A percentile compares a stretch with the other conserved stretches of the same genome.
These are phyloP conservation scores for Chlorella vulgaris DNA, from an alignment of 139 green algal genomes.

Conservation along the genomic window DNA sequence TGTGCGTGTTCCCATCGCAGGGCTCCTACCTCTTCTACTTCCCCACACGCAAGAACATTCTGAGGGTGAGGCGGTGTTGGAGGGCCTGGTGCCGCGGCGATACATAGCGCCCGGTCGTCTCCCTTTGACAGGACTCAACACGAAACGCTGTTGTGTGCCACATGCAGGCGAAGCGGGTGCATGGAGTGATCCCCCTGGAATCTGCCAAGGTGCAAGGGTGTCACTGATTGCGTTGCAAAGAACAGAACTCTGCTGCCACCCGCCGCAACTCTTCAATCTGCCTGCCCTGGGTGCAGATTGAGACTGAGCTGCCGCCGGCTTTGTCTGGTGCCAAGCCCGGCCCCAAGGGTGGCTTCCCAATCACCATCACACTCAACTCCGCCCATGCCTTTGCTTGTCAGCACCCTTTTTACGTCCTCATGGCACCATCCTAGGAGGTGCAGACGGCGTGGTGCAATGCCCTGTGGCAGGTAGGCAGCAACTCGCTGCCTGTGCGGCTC, in stretches of 20 bases:
- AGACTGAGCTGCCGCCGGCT: constrained; percentile 9
- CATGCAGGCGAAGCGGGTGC: background rate
- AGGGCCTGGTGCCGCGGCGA: background rate
- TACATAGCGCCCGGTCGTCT: background rate
- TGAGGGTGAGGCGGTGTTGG: background rate
- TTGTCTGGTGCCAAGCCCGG: background rate
- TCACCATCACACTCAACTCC: constrained; percentile 34
- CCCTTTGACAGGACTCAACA: background rate
- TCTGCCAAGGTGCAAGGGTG: background rate
- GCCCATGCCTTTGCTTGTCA: constrained; percentile 10
- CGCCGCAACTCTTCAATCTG: background rate
- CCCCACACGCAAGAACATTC: background rate
- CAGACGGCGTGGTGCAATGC: constrained; percentile 28
- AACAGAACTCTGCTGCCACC: background rate
- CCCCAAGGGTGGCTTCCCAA: background rate
- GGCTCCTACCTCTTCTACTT: constrained; percentile 38
- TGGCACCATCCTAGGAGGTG: constrained; percentile 3
- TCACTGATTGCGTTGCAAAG: background rate
- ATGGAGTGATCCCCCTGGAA: constrained; percentile 26
- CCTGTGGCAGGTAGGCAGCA: constrained; percentile 22
- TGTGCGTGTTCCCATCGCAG: background rate
- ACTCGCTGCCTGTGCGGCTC: too few relatives aligned
- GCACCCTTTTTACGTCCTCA: constrained; percentile 36
- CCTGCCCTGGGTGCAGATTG: constrained; percentile 11
- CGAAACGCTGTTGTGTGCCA: background rate